phyloP scores from a whole-genome alignment of 78 protist species.

The Dictyostelium intermedium region DNA sequence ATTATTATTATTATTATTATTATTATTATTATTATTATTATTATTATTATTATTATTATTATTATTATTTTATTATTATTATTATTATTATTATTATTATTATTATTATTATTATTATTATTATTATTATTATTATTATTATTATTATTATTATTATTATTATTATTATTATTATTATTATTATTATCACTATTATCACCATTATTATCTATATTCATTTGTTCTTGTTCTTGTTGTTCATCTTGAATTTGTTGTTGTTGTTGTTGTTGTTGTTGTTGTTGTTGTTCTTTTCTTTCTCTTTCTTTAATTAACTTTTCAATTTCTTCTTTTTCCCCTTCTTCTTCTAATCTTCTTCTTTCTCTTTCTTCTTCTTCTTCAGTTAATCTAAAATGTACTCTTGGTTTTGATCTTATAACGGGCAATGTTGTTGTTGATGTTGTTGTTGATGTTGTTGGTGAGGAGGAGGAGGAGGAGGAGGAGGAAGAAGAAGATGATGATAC shows the following conservation, averaged over 20 bases:
- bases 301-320: neutral
- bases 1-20: neutral
- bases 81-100: no score
- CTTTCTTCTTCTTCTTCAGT: neutral
- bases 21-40: neutral
- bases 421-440: neutral
- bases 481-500: neutral
- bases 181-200: no score
- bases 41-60: no score
- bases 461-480: neutral
- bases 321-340: neutral
- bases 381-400: neutral
- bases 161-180: no score
- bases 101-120: no score
- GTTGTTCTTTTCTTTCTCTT: neutral
- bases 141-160: no score
- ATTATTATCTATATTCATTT: neutral
- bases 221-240: neutral
- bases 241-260: neutral
- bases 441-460: neutral
- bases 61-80: no score
- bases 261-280: neutral
- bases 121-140: no score
- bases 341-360: neutral
- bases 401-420: neutral